A percentile compares a stretch with the other conserved stretches of the same genome.
Evolutionary conservation across 495 filamentous ascomycete species (phyloP).

Genomic region (Penicillium taxi): DNA sequence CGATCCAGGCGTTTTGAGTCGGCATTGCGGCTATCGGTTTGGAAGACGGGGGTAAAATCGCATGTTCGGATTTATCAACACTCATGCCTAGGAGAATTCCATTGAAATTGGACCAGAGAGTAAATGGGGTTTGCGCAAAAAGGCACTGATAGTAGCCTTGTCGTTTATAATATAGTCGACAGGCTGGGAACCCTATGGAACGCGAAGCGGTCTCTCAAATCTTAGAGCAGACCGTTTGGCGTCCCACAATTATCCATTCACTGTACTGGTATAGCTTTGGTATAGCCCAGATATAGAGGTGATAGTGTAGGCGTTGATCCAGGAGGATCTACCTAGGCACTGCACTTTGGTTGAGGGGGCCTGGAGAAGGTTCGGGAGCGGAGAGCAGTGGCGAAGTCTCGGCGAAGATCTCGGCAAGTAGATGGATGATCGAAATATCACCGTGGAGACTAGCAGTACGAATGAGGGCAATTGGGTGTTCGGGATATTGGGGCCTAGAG

Average conservation of each 20-base stretch:
- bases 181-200: slow-evolving; percentile 47
- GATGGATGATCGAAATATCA: no score
- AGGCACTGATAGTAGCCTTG: background rate
- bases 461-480: no score
- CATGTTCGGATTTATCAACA: slow-evolving; percentile 41
- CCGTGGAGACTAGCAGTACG: no score
- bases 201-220: slow-evolving; percentile 46
- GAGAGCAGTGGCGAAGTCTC: no score
- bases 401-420: no score
- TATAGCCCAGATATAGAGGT: background rate
- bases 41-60: slow-evolving; percentile 26
- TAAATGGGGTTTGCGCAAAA: slow-evolving; percentile 3
- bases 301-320: no score
- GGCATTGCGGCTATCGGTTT: slow-evolving; percentile 29
- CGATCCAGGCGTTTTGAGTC: slow-evolving; percentile 28
- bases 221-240: slow-evolving; percentile 43
- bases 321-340: background rate
- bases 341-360: no score
- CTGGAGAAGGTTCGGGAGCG: no score
- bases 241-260: slow-evolving; percentile 45
- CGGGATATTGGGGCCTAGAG: no score
- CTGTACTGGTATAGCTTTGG: slow-evolving; percentile 12
- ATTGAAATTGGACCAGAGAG: slow-evolving; percentile 17
- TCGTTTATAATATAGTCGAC: slow-evolving; percentile 1
- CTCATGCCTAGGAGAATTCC: slow-evolving; percentile 35